Percentiles rank a stretch among this genome's conserved stretches.
Conservation (phyloP, 345 rosid species). For the Euphorbia lathyris region DNA sequence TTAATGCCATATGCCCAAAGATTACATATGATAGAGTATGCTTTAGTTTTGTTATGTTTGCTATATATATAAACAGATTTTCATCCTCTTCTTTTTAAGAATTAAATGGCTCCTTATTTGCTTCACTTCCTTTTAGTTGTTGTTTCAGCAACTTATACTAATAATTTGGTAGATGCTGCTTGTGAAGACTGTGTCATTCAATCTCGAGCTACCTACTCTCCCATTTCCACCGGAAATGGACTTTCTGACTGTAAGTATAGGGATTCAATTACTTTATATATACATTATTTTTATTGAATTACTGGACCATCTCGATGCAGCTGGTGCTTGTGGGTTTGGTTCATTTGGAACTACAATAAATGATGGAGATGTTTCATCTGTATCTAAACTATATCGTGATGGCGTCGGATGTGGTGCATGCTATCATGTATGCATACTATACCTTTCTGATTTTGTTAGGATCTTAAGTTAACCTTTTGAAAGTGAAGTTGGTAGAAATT, state of each 20-base stretch:
- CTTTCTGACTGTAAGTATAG: slow-evolving; percentile 42
- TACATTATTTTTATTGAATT: too few species aligned
- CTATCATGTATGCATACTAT: slow-evolving; percentile 44
- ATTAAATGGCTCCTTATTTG: slow-evolving; percentile 36
- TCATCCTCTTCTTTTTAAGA: background rate
- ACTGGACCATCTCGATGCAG: slow-evolving; percentile 22
- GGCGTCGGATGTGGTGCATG: slow-evolving; percentile 77
- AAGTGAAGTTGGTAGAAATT: too few species aligned
- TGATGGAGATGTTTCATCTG: slow-evolving; percentile 67
- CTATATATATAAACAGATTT: too few species aligned
- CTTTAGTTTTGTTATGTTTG: too few species aligned
- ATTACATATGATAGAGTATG: too few species aligned
- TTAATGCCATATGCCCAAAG: too few species aligned
- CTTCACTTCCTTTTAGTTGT: slow-evolving; percentile 19
- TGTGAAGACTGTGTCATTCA: slow-evolving; percentile 44
- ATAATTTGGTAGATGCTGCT: slow-evolving; percentile 31
- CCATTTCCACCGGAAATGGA: slow-evolving; percentile 50
- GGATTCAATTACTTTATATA: too few species aligned
- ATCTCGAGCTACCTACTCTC: slow-evolving; percentile 55
- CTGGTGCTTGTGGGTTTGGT: slow-evolving; percentile 65
- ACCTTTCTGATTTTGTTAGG: too few species aligned
- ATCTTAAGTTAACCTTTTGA: too few species aligned
- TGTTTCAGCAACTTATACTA: slow-evolving; percentile 22
- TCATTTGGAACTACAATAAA: slow-evolving; percentile 60
- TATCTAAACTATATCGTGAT: slow-evolving; percentile 51